Evolutionary conservation across 2,329 filamentous ascomycete genomes (phyloP).

Genomic region (Pseudogymnoascus pannorum): DNA sequence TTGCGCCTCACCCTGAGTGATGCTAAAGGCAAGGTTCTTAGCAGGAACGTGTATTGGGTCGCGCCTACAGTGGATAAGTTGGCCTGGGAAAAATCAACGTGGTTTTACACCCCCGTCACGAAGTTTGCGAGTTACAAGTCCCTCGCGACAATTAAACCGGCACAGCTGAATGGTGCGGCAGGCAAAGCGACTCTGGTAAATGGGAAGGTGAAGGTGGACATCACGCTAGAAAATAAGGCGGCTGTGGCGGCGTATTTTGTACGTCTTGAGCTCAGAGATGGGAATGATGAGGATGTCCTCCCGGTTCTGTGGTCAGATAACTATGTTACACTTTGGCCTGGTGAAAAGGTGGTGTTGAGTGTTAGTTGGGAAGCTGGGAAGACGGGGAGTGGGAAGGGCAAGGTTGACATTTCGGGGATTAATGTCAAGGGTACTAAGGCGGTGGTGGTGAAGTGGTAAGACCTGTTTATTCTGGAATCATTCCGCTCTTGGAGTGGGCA

Average conservation of each 20-base stretch:
- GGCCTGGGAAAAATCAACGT: slow-evolving; percentile 49
- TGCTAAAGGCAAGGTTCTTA: slow-evolving; percentile 31
- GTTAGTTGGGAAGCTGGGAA: slow-evolving; percentile 24
- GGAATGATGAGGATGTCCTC: slow-evolving; percentile 36
- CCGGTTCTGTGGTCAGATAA: slow-evolving; percentile 55
- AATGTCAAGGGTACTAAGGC: not conserved
- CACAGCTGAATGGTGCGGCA: slow-evolving; percentile 31
- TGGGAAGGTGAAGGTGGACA: slow-evolving; percentile 18
- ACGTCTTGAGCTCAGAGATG: slow-evolving; percentile 42
- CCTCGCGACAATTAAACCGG: slow-evolving; percentile 34
- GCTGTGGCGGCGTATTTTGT: slow-evolving; percentile 51
- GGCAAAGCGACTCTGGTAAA: slow-evolving; percentile 3
- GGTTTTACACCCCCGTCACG: slow-evolving; percentile 52
- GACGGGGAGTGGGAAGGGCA: not conserved
- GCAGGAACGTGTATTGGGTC: slow-evolving; percentile 56
- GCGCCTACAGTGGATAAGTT: slow-evolving; percentile 39
- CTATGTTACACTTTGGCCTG: slow-evolving; percentile 53
- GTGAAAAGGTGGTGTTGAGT: slow-evolving; percentile 40
- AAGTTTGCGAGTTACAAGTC: slow-evolving; percentile 42
- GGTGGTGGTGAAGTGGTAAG: not conserved
- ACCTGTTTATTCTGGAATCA: not conserved
- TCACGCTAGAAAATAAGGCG: slow-evolving; percentile 46
- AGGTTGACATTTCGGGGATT: slow-evolving; percentile 8
- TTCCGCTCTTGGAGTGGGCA: not conserved
- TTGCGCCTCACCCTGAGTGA: slow-evolving; percentile 42